Conservation (phyloP, 257 asterid genomes). For the Rehmannia glutinosa region DNA sequence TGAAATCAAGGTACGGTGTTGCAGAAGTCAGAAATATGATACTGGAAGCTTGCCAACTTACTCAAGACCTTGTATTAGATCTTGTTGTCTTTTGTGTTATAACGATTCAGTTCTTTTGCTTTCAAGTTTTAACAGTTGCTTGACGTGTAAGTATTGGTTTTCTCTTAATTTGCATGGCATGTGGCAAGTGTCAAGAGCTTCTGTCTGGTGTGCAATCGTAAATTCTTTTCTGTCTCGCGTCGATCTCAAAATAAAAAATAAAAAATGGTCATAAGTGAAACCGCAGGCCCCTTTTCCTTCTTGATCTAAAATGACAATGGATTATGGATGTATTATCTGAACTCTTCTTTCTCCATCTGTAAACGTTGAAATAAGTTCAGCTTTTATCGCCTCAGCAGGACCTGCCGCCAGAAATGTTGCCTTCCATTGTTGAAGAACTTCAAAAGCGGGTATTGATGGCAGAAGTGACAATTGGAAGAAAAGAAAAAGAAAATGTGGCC, state of each 20-base stretch:
- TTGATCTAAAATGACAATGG: not conserved
- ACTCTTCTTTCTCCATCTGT: not conserved
- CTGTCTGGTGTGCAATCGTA: not conserved
- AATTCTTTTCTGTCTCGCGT: not conserved
- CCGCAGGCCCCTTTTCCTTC: not conserved
- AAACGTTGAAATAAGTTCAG: not conserved
- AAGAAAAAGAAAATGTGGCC: slow-evolving; percentile 53
- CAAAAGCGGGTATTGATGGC: slow-evolving; percentile 37
- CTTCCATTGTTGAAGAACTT: slow-evolving; percentile 49
- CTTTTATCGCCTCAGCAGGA: slow-evolving; percentile 28
- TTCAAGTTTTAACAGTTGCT: not conserved
- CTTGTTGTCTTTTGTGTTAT: not conserved
- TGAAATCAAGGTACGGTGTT: slow-evolving; percentile 37
- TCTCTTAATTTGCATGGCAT: not conserved
- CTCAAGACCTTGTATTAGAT: not conserved
- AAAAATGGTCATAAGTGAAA: not conserved
- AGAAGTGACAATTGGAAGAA: slow-evolving; percentile 41
- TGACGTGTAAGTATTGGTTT: not conserved
- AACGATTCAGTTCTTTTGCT: not conserved
- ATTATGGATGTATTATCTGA: not conserved
- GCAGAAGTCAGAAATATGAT: not conserved
- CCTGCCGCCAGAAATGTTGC: slow-evolving; percentile 31
- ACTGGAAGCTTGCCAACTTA: not conserved
- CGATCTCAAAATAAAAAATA: not conserved
- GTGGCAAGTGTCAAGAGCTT: not conserved